Evolutionary conservation across 441 rosid species (phyloP), one percentile per base, ranked within the genome.

Genomic region (Adansonia rubrostipa): DNA sequence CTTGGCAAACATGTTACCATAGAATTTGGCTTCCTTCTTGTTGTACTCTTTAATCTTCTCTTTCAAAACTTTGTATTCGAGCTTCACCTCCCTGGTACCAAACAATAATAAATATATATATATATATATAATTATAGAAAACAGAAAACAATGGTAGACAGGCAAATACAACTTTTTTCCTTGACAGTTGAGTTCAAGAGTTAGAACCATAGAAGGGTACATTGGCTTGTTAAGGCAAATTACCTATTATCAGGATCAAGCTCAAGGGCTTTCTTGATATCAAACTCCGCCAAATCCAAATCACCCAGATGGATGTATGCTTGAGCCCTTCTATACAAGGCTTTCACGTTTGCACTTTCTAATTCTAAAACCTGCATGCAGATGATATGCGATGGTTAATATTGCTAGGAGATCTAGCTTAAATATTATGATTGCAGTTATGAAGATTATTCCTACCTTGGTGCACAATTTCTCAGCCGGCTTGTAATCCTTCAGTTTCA

Each of bases 1-100:
- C 88, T 91, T 95, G 14, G 97, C 94, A 78, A 95, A 93, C 96
- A 95, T 95, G 86, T 92, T 92, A 69, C 97, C 93, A 14, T 95
- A 95, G 66, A 95, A 88, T 61, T 90, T 88, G 28, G 99, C 97
- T 65, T 95, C 92, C 80, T 92, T 95, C 85, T 63, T 63, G 20
- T 63, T 63, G 3, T 63, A 63, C 7, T 63, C 68, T 1, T 63
- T 63, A 4, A 63, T 63, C 68, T 63, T 63, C 68, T 63, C 68
- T 33, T 61, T 61, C 66, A 61, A 24, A 61, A 28, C 66, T 61
- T 61, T 61, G 66, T 61, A 61, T 24, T 61, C 68, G 19, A 63
- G 68, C 45, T 63, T 63, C 10, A 95, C 92, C 56, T 95, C 99
- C 91, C 99, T 94, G 77, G 58, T 76, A 81, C 62, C 60, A 64